phyloP scores from a whole-genome alignment of 2,329 filamentous ascomycete genomes.

The Calonectria henricotiae region DNA sequence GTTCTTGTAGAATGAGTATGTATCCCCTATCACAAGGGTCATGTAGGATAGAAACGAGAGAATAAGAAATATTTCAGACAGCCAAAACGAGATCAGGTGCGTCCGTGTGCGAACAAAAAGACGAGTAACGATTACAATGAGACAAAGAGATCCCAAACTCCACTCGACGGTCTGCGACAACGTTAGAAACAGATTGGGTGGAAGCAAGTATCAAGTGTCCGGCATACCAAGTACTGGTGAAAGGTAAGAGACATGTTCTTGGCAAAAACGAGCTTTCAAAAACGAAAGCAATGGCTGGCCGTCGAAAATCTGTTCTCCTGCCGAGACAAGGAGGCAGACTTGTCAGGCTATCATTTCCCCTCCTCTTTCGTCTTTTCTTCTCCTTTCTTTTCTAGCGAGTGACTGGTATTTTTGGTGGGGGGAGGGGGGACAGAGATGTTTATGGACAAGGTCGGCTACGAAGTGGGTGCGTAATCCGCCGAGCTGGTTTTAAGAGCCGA shows the following conservation, averaged over 20 bases:
- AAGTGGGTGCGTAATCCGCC: not conserved
- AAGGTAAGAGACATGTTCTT: not conserved
- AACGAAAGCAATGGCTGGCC: not conserved
- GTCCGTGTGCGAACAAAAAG: constrained; percentile 1
- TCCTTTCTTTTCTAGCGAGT: no score
- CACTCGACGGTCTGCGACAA: not conserved
- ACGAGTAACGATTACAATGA: not conserved
- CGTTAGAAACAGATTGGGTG: not conserved
- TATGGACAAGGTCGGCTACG: not conserved
- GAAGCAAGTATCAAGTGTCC: no score
- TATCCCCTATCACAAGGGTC: constrained; percentile 1
- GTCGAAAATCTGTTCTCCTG: not conserved
- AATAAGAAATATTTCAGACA: not conserved
- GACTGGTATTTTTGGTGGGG: no score
- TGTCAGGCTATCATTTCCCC: not conserved
- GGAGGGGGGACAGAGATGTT: not conserved
- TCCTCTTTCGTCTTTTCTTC: not conserved
- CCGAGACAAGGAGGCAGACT: not conserved
- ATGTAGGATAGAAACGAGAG: constrained; percentile 4
- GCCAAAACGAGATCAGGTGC: constrained; percentile 4
- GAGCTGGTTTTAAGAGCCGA: not conserved
- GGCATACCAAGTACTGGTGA: not conserved
- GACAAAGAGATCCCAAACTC: not conserved
- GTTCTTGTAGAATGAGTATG: not conserved
- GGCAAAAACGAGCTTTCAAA: no score